These are phyloP conservation scores for Citrus sp. DNA, from an alignment of 345 rosid genomes.

Conservation along the genomic window DNA sequence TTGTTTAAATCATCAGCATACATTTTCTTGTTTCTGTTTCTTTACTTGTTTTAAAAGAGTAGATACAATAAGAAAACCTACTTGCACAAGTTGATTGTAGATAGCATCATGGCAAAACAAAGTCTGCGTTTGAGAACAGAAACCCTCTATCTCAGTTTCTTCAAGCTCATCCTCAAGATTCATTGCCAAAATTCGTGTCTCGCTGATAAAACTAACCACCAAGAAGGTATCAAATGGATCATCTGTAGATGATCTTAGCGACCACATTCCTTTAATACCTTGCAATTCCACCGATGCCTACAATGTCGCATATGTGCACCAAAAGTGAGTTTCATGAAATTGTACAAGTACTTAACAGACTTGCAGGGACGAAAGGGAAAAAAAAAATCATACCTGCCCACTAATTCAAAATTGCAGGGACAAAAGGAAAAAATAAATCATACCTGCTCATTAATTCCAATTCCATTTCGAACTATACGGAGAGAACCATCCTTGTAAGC, in stretches of 20 bases:
- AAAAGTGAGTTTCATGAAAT: slow-evolving; percentile 10
- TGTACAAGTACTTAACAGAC: not conserved
- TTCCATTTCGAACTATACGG: slow-evolving; percentile 90
- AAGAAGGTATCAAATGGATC: slow-evolving; percentile 91
- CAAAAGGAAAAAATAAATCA: slow-evolving; percentile 11
- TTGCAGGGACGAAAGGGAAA: not conserved
- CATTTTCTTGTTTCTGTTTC: not conserved
- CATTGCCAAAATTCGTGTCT: slow-evolving; percentile 92
- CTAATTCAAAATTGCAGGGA: slow-evolving; percentile 44
- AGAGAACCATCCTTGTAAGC: slow-evolving; percentile 98
- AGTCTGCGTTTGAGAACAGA: slow-evolving; percentile 83
- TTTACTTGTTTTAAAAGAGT: too few relatives aligned
- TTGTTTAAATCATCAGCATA: not conserved
- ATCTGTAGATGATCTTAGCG: slow-evolving; percentile 77
- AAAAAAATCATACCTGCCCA: slow-evolving; percentile 62
- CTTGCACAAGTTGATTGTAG: slow-evolving; percentile 90
- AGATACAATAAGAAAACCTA: slow-evolving; percentile 19
- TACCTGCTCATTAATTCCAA: slow-evolving; percentile 98
- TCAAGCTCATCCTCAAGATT: slow-evolving; percentile 91
- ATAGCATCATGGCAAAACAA: slow-evolving; percentile 93
- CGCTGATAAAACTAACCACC: slow-evolving; percentile 92
- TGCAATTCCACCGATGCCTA: slow-evolving; percentile 97
- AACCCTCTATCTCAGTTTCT: slow-evolving; percentile 97
- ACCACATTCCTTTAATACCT: slow-evolving; percentile 99
- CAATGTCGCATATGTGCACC: slow-evolving; percentile 16